Conservation (phyloP, 345 rosid genomes). For the Eucalyptus curtisii region DNA sequence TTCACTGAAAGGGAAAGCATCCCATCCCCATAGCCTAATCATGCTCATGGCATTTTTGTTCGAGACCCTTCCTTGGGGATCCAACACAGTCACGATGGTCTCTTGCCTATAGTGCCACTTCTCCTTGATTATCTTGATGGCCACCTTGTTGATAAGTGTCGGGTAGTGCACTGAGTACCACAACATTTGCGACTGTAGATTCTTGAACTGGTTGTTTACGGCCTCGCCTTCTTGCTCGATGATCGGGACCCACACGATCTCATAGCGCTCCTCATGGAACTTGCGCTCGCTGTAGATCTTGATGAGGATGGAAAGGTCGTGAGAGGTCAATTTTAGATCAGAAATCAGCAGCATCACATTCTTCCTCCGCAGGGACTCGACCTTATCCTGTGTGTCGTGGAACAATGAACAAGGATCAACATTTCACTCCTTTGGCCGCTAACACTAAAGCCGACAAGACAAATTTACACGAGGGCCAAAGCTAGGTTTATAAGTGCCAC, state of each 20-base stretch:
- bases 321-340: constrained; percentile 1
- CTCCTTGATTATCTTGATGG: constrained; percentile 2
- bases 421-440: too few species aligned
- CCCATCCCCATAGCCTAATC: constrained; percentile 5
- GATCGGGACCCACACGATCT: constrained; percentile 14
- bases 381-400: neutral
- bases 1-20: constrained; percentile 8
- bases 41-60: constrained; percentile 1
- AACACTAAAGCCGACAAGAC: too few species aligned
- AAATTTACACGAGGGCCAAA: too few species aligned
- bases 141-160: neutral
- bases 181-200: neutral
- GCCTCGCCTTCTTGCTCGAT: neutral
- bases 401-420: too few species aligned
- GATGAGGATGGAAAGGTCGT: constrained; percentile 5
- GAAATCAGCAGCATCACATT: constrained; percentile 10
- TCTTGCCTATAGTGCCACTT: constrained; percentile 5
- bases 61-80: constrained; percentile 1
- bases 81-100: neutral
- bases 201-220: neutral
- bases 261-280: constrained; percentile 1
- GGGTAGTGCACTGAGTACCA: constrained; percentile 5
- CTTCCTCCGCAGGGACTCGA: constrained; percentile 11
- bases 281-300: constrained; percentile 2
- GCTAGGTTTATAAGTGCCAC: too few species aligned